A percentile compares a stretch with the other conserved stretches of the same genome.
Conservation (phyloP, 495 filamentous ascomycete genomes). For the Penicillium diatomitis region DNA sequence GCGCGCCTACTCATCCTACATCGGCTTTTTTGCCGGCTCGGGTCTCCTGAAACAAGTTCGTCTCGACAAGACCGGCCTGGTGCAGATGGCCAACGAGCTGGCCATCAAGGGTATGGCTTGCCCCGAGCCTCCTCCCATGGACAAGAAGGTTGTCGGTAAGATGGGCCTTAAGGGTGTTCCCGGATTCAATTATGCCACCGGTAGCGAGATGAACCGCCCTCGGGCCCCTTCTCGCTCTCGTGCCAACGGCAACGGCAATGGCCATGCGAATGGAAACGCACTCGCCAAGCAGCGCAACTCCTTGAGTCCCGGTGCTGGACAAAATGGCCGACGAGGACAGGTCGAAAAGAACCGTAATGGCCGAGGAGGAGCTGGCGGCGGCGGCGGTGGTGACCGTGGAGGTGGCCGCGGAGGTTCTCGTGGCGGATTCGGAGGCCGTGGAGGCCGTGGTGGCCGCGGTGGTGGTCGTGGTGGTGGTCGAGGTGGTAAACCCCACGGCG, state of each 20-base stretch:
- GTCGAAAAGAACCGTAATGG: constrained; percentile 20
- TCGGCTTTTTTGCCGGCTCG: constrained; percentile 41
- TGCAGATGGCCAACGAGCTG: constrained; percentile 35
- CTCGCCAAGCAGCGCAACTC: constrained; percentile 19
- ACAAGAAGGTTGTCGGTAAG: constrained; percentile 38
- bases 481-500: neutral
- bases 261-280: constrained; percentile 8
- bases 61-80: constrained; percentile 32
- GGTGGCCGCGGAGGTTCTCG: neutral
- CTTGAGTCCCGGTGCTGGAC: constrained; percentile 24
- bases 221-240: too few species aligned
- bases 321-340: constrained; percentile 11
- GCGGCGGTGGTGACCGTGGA: constrained; percentile 7
- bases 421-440: constrained; percentile 4
- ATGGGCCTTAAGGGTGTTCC: constrained; percentile 43
- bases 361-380: constrained; percentile 6
- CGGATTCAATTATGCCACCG: constrained; percentile 31
- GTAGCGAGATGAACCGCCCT: constrained; percentile 3
- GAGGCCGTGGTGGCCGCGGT: constrained; percentile 7
- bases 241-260: neutral
- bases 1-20: constrained; percentile 48
- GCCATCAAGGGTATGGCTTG: constrained; percentile 38
- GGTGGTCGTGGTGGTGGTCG: constrained; percentile 1
- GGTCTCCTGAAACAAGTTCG: constrained; percentile 29
- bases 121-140: constrained; percentile 36